Evolutionary conservation across 768 basidiomycete species (phyloP).

Genomic region (Pleurotus citrinopileatus): DNA sequence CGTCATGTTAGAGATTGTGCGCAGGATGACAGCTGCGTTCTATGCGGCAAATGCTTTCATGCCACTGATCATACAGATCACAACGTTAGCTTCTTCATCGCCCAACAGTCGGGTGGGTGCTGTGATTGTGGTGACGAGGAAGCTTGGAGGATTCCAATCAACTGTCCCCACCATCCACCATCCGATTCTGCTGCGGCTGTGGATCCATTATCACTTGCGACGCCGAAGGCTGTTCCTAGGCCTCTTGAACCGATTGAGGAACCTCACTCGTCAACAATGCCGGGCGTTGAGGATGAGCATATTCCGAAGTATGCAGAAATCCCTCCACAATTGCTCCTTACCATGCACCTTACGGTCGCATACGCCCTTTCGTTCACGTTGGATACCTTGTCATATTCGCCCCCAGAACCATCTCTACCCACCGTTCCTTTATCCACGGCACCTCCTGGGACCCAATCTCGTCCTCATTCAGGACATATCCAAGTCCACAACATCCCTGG

Average conservation of each 20-base stretch:
- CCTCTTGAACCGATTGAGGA: conserved; percentile 15
- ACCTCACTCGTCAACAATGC: background rate
- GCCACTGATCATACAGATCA: conserved; percentile 84
- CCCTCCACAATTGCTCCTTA: conserved; percentile 68
- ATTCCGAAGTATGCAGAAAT: conserved; percentile 18
- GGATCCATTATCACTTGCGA: conserved; percentile 23
- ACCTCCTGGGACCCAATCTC: background rate
- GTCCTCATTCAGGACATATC: conserved; percentile 2
- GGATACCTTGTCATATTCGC: conserved; percentile 78
- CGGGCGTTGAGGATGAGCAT: background rate
- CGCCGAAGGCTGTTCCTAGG: conserved; percentile 39
- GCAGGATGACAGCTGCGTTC: conserved; percentile 83
- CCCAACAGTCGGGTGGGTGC: conserved; percentile 87
- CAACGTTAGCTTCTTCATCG: conserved; percentile 91
- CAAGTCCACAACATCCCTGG: conserved; percentile 5
- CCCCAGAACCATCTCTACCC: conserved; percentile 58
- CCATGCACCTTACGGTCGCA: conserved; percentile 69
- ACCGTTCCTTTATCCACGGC: background rate
- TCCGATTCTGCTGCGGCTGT: conserved; percentile 16
- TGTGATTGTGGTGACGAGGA: conserved; percentile 95
- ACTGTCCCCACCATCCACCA: conserved; percentile 77
- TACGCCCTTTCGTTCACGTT: conserved; percentile 83
- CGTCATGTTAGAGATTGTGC: conserved; percentile 74
- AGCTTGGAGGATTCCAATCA: conserved; percentile 71
- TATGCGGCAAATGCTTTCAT: conserved; percentile 89